Percentiles rank a stretch among this genome's conserved stretches.
Evolutionary conservation across 768 basidiomycete genomes (phyloP).

Genomic region (Russula olivacea): DNA sequence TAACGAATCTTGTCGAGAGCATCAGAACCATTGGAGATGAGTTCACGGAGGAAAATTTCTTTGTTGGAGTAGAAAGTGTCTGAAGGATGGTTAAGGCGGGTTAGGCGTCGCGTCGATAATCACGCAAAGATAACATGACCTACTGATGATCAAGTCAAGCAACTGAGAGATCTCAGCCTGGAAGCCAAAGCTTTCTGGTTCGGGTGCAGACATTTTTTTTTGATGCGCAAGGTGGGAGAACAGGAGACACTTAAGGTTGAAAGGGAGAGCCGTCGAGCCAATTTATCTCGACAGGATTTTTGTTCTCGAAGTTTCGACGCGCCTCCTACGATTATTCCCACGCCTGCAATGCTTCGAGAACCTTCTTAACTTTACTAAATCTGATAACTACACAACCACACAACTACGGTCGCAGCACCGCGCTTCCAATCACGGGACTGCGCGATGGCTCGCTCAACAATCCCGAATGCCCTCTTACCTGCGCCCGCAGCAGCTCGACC

Average conservation of each 20-base stretch:
- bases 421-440: constrained; percentile 31
- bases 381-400: background rate
- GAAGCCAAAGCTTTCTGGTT: constrained; percentile 85
- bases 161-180: constrained; percentile 99
- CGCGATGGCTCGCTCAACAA: constrained; percentile 44
- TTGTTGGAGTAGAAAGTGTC: constrained; percentile 99
- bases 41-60: constrained; percentile 98
- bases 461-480: constrained; percentile 43
- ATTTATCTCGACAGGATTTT: constrained; percentile 31
- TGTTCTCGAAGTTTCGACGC: constrained; percentile 45
- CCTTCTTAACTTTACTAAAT: constrained; percentile 29
- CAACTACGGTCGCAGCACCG: constrained; percentile 9
- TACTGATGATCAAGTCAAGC: constrained; percentile 97
- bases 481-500: constrained; percentile 59
- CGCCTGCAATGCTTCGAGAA: constrained; percentile 23
- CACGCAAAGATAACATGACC: constrained; percentile 29
- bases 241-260: constrained; percentile 17
- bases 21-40: constrained; percentile 97
- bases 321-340: constrained; percentile 26
- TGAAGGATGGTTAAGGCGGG: constrained; percentile 31
- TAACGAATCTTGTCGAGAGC: constrained; percentile 99
- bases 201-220: constrained; percentile 59
- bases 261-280: constrained; percentile 29
- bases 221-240: constrained; percentile 25
- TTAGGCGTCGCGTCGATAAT: constrained; percentile 5